These are phyloP conservation scores for Iris pallida DNA, from an alignment of 116 monocot genomes.

Conservation along the genomic window DNA sequence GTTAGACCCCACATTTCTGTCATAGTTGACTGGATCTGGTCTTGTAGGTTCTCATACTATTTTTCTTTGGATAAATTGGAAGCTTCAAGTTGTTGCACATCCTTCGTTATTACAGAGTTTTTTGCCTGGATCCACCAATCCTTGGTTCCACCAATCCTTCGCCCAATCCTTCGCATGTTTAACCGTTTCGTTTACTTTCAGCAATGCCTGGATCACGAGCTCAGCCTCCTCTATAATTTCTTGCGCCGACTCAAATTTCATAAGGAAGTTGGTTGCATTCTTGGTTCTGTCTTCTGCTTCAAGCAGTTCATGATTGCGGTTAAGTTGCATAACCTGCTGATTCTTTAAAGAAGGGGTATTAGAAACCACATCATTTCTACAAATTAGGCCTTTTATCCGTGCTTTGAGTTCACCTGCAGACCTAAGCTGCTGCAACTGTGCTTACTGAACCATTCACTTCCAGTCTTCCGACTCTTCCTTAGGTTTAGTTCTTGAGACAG, in stretches of 20 bases:
- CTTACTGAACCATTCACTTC: too few species aligned
- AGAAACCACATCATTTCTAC: too few species aligned
- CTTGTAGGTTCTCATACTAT: conserved; percentile 7
- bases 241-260: conserved; percentile 50
- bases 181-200: conserved; percentile 49
- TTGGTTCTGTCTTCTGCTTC: conserved; percentile 24
- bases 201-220: conserved; percentile 33
- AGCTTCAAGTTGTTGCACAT: conserved; percentile 19
- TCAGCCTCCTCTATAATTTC: conserved; percentile 74
- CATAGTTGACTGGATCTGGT: conserved; percentile 18
- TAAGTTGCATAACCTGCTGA: conserved; percentile 2
- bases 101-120: conserved; percentile 14
- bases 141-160: too few species aligned
- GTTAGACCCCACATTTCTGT: conserved; percentile 13
- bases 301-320: conserved; percentile 7
- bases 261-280: conserved; percentile 25
- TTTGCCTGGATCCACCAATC: conserved; percentile 34
- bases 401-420: too few species aligned
- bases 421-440: too few species aligned
- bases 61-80: conserved; percentile 8
- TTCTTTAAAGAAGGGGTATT: too few species aligned
- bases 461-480: too few species aligned
- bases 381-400: too few species aligned
- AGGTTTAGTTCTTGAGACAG: too few species aligned
- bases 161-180: conserved; percentile 36